Percentiles rank a stretch among this genome's conserved stretches.
These are phyloP conservation scores for Debaryomyces maramus DNA, from an alignment of 805 yeast species.

Conservation along the genomic window DNA sequence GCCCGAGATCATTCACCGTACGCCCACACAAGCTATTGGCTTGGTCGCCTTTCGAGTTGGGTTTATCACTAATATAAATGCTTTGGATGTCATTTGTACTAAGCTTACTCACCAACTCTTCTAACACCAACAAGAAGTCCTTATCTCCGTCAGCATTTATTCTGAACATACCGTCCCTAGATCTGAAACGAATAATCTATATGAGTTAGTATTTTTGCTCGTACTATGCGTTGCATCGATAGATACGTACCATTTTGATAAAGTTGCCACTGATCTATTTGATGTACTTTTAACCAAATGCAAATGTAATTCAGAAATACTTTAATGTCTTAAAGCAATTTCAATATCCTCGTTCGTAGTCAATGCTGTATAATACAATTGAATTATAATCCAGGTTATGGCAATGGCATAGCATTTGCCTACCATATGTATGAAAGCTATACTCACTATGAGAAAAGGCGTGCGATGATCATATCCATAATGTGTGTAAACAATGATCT, in stretches of 20 bases:
- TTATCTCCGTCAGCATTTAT: slow-evolving; percentile 49
- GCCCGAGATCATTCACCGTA: slow-evolving; percentile 44
- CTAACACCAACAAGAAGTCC: slow-evolving; percentile 46
- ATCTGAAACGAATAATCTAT: slow-evolving; percentile 65
- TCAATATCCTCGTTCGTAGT: no score
- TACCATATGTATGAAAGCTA: no score
- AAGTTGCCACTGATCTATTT: slow-evolving; percentile 1
- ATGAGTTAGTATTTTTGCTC: slow-evolving; percentile 1
- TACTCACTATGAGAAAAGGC: no score
- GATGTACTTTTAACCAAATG: no score
- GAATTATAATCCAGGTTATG: no score
- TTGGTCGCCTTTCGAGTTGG: slow-evolving; percentile 43
- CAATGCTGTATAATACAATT: no score
- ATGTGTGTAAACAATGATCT: no score
- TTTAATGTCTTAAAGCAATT: no score
- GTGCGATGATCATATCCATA: no score
- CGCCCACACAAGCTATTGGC: slow-evolving; percentile 37
- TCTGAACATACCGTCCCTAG: slow-evolving; percentile 82
- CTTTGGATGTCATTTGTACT: slow-evolving; percentile 18
- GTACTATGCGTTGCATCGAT: background rate
- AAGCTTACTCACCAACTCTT: slow-evolving; percentile 33
- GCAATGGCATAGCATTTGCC: no score
- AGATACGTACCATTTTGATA: background rate
- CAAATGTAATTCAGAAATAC: no score
- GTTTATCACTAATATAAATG: slow-evolving; percentile 44